A percentile compares a stretch with the other conserved stretches of the same genome.
These are phyloP conservation scores for Raddia guianensis DNA, from an alignment of 176 grass and related monocot genomes.

Conservation along the genomic window DNA sequence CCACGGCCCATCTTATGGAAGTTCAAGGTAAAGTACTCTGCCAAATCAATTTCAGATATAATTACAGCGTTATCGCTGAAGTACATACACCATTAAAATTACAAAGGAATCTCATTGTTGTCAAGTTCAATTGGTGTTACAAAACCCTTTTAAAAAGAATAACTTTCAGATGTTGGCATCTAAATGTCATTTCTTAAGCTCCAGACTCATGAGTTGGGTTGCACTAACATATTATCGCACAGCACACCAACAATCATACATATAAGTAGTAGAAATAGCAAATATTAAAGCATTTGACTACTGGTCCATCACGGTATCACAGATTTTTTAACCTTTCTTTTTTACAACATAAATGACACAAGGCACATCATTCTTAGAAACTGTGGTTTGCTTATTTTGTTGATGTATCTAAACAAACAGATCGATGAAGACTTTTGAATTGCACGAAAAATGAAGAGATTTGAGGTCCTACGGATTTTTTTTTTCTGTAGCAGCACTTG, in stretches of 20 bases:
- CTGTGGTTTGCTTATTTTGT: neutral
- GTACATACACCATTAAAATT: neutral
- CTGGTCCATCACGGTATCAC: neutral
- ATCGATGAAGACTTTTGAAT: neutral
- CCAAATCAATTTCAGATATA: constrained; percentile 29
- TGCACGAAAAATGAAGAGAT: no score
- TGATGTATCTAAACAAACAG: neutral
- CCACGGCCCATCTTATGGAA: constrained; percentile 57
- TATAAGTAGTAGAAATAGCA: neutral
- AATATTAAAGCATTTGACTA: neutral
- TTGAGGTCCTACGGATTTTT: neutral
- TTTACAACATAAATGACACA: neutral
- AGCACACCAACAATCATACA: neutral
- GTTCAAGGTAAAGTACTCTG: constrained; percentile 18
- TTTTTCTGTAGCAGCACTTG: no score
- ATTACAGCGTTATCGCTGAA: neutral
- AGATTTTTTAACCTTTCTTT: neutral
- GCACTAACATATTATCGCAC: neutral
- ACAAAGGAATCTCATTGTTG: neutral
- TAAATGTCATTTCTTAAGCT: neutral
- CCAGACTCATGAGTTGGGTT: neutral
- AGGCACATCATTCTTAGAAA: neutral
- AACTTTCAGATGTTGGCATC: neutral
- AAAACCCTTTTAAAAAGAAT: neutral
- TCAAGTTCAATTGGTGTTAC: neutral